Evolutionary conservation across 1,284 basidiomycete species (phyloP), one percentile per base, ranked within the genome.

Genomic region (Pyrrhoderma lamaoense): DNA sequence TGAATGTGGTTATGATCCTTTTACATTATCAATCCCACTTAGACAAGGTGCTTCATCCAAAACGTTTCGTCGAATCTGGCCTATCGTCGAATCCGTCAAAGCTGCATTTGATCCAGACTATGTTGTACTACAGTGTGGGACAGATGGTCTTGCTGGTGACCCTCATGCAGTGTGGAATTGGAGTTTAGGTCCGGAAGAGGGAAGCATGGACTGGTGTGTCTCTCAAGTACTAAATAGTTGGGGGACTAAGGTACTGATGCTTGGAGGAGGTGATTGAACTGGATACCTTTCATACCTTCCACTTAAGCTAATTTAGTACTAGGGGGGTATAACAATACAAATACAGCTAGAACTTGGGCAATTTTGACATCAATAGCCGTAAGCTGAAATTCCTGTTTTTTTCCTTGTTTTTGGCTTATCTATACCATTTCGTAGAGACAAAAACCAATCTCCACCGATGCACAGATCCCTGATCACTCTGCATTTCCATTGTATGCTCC

Each of bases 111-210:
- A 69, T 1, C 93, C 93, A 0, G 85, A 93, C 57, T 89, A 79
- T 58, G 66, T 93, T 2, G 76, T 95, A 0, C 63, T 96, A 0
- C 92, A 96, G 62, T 90, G 91, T 53, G 93, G 93, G 1, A 79
- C 80, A 0, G 93, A 97, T 57, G 91, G 84, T 0, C 72, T 97
- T 1, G 82, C 89, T 0, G 89, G 85, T 0, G 93, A 96, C 65
- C 84, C 88, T 0, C 81, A 80, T 62, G 79, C 76, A 0, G 80
- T 77, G 0, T 91, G 86, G 68, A 93, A 93, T 60, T 88, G 91
- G 80, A 74, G 75, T 1, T 65, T 91, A 0, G 74, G 75, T 9
- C 75, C 70, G 3, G 61, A 59, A 2, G 70, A 73, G 39, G 86
- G 87, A 0, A 82, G 83, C 0, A 64, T 93, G 51, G 82, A 83